Percentiles rank a stretch among this genome's conserved stretches.
Evolutionary conservation across 257 asterid genomes (phyloP).

Genomic region (Coffea canephora): DNA sequence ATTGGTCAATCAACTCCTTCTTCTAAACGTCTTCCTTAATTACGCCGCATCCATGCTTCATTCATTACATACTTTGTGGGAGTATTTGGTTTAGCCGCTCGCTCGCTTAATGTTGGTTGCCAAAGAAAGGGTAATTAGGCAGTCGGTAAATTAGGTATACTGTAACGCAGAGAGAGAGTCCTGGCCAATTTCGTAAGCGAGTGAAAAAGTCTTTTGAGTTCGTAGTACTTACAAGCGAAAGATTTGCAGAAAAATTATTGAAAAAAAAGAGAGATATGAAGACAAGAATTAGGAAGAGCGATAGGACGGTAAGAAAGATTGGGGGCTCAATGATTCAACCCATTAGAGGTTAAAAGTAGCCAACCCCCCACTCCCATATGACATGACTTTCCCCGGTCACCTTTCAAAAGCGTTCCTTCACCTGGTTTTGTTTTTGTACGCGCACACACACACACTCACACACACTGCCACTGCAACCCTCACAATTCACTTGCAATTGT

Average conservation of each 20-base stretch:
- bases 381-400: constrained; percentile 5
- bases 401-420: constrained; percentile 32
- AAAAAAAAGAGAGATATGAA: not conserved
- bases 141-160: too few species aligned
- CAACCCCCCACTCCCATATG: constrained; percentile 36
- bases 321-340: constrained; percentile 34
- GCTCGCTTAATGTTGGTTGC: too few species aligned
- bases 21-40: not conserved
- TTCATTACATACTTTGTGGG: too few species aligned
- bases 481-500: not conserved
- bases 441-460: not conserved
- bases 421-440: not conserved
- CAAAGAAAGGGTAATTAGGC: too few species aligned
- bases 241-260: not conserved
- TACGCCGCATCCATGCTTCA: not conserved
- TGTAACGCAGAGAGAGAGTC: too few species aligned
- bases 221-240: too few species aligned
- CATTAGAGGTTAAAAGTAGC: constrained; percentile 36
- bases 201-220: too few species aligned
- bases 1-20: not conserved
- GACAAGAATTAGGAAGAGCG: too few species aligned
- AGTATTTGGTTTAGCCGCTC: too few species aligned
- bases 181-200: too few species aligned
- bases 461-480: not conserved
- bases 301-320: not conserved